Conservation (phyloP, 805 yeast species). For the Pichia paraexigua region DNA sequence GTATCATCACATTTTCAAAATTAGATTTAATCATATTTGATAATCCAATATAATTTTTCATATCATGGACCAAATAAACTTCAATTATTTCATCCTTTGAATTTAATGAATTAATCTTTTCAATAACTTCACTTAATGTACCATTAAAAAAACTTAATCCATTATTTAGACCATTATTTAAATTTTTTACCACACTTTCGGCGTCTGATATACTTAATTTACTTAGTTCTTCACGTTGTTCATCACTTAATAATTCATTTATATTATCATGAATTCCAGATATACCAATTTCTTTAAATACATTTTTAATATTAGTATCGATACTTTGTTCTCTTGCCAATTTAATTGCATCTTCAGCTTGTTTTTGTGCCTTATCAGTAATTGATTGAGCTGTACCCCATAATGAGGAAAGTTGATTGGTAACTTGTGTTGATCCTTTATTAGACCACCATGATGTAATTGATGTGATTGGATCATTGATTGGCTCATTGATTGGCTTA, state of each 20-base stretch:
- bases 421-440: slow-evolving; percentile 59
- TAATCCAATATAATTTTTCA: slow-evolving; percentile 37
- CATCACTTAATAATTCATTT: slow-evolving; percentile 25
- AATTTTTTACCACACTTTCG: slow-evolving; percentile 29
- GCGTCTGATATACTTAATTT: slow-evolving; percentile 26
- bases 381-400: slow-evolving; percentile 55
- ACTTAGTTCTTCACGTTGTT: slow-evolving; percentile 20
- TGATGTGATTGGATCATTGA: slow-evolving; percentile 54
- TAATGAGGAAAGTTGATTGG: slow-evolving; percentile 50
- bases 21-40: slow-evolving; percentile 39
- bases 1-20: slow-evolving; percentile 53
- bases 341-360: slow-evolving; percentile 45
- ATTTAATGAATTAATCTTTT: slow-evolving; percentile 23
- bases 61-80: slow-evolving; percentile 61
- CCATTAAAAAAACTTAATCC: slow-evolving; percentile 21
- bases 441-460: slow-evolving; percentile 69
- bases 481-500: slow-evolving; percentile 2
- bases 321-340: slow-evolving; percentile 34
- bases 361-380: slow-evolving; percentile 35
- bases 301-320: slow-evolving; percentile 29
- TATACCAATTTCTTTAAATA: slow-evolving; percentile 34
- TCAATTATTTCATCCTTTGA: slow-evolving; percentile 45
- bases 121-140: slow-evolving; percentile 31
- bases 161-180: slow-evolving; percentile 27
- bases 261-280: slow-evolving; percentile 31